These are phyloP conservation scores for Colletotrichum sp. DNA, from an alignment of 2,329 filamentous ascomycete species.

Conservation along the genomic window DNA sequence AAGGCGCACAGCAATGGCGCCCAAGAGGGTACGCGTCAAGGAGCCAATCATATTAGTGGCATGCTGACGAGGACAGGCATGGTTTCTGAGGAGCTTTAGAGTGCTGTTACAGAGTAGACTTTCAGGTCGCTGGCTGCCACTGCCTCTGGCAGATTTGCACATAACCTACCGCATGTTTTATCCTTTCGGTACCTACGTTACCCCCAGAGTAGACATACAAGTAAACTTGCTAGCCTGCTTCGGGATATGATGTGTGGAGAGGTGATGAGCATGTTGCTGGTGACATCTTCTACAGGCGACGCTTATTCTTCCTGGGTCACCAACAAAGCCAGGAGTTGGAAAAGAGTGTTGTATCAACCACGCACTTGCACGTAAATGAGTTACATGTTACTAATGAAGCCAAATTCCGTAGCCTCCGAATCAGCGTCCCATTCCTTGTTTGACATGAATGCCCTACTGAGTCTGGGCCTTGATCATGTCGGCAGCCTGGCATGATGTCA, in stretches of 20 bases:
- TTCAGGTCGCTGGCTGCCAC: not conserved
- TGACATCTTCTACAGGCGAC: not conserved
- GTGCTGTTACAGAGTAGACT: not conserved
- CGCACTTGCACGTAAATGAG: not conserved
- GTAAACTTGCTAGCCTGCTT: not conserved
- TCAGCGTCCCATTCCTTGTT: not conserved
- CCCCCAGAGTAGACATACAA: not conserved
- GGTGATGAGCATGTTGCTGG: not conserved
- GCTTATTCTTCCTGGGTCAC: not conserved
- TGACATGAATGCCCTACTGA: not conserved
- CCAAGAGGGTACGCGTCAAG: not conserved
- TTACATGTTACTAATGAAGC: not conserved
- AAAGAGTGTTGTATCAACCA: not conserved
- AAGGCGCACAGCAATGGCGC: not conserved
- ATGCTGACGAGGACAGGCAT: not conserved
- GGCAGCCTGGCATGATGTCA: conserved; percentile 1
- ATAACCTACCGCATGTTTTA: not conserved
- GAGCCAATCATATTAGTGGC: not conserved
- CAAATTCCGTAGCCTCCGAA: accelerated
- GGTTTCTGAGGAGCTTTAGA: not conserved
- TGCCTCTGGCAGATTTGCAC: not conserved
- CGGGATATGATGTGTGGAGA: not conserved
- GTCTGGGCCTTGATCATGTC: conserved; percentile 19
- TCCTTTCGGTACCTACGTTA: not conserved
- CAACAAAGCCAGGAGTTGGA: accelerated